Base-by-base conservation (phyloP, 495 filamentous ascomycete genomes). In the Aspergillus cristatus region DNA sequence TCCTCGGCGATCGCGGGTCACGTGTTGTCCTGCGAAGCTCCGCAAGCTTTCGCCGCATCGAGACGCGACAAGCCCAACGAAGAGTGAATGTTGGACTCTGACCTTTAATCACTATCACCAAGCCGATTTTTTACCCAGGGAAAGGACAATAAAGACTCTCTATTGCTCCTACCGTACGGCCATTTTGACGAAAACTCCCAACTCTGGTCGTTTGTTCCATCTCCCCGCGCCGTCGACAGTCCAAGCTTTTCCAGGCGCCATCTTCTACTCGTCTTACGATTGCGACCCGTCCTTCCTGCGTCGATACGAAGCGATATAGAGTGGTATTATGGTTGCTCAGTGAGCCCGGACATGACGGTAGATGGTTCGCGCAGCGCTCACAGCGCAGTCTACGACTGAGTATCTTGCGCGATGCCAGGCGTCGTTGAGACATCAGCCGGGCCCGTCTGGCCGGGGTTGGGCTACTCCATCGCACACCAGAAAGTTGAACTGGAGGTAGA, bases 401-500 rank as follows among this genome's bases (percentile, higher is more conserved):
- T 46, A 54, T 49, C 40, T 45, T 54, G 52, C 57, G 54, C 50
- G 47, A 70, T 70, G 66, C 66, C 66, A 40, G 63, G 64, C 48
- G 55, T 68, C 42, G 58, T 70, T 37, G 66, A 70, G 35, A 50
- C 55, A 41, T 53, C 51, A 22, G 48, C 47, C 28, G 53, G 53
- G 36, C 51, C 56, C 29, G 38, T 42, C 45, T 60, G 50, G 48
- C 55, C 59, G 24, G 61, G 63, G 15, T 56, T 62, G 40, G 68
- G 67, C 13, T 83, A 77, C 50, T 72, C 74, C 14, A 69, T 91
- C 7, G 62, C 78, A n/a, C 77, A 83, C 48, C 91, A 97, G 59
- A 82, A 79, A 53, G 78, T 98, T 37, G 79, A 88, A 43, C 67
- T 97, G 37, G 89, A 97, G 41, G 71, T 98, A 44, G 78, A 96